Conservation (phyloP, 768 basidiomycete species). For the Boletus patriciae region DNA sequence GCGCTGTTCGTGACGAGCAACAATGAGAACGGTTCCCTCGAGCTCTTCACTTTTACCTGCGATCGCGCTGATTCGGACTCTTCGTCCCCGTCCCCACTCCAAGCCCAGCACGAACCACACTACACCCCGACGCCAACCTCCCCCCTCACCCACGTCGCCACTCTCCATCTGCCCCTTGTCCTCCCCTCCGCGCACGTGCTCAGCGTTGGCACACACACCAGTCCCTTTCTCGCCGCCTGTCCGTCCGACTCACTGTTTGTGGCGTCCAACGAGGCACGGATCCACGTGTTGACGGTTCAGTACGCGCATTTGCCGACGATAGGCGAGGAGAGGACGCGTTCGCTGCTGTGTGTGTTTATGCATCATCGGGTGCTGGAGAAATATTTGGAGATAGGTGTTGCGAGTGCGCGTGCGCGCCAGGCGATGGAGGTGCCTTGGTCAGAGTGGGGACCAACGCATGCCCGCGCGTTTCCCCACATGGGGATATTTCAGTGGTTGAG, state of each 20-base stretch:
- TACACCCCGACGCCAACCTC: background rate
- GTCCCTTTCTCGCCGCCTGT: conserved; percentile 32
- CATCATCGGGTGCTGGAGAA: conserved; percentile 33
- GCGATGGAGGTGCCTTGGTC: conserved; percentile 32
- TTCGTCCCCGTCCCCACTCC: background rate
- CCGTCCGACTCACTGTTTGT: conserved; percentile 25
- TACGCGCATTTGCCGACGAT: conserved; percentile 11
- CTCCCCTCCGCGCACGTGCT: conserved; percentile 12
- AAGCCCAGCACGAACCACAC: background rate
- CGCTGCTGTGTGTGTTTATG: conserved; percentile 30
- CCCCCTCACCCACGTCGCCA: conserved; percentile 20
- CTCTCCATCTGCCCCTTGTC: conserved; percentile 15
- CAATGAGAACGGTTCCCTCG: conserved; percentile 37
- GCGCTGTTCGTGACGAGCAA: conserved; percentile 44
- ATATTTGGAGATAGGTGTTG: conserved; percentile 6
- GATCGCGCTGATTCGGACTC: background rate
- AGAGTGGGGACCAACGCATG: conserved; percentile 39
- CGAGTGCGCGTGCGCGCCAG: background rate
- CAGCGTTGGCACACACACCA: conserved; percentile 33
- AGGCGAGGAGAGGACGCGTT: conserved; percentile 10
- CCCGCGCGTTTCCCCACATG: conserved; percentile 34
- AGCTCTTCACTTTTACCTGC: conserved; percentile 42
- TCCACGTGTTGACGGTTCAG: conserved; percentile 26
- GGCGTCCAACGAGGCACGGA: conserved; percentile 26
- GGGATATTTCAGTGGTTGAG: conserved; percentile 42